These are phyloP conservation scores for Cucumis hystrix DNA, from an alignment of 306 rosid species.

Conservation along the genomic window DNA sequence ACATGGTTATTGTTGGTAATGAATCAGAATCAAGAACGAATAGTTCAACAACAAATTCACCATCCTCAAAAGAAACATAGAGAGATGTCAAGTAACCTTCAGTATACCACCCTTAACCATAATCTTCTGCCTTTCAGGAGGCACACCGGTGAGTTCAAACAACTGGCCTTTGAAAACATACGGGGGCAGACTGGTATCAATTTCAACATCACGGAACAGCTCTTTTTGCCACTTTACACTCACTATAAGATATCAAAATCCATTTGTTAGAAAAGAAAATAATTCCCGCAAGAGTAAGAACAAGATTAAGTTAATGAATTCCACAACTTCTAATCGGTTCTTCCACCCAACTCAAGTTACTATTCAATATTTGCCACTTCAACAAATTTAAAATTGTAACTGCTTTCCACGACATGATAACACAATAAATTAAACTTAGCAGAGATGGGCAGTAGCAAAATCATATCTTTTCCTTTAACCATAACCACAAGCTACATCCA, in stretches of 20 bases:
- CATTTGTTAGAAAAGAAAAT: not conserved
- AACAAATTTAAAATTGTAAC: not conserved
- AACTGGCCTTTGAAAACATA: slow-evolving; percentile 89
- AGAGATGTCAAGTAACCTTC: slow-evolving; percentile 41
- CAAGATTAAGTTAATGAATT: not conserved
- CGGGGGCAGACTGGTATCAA: slow-evolving; percentile 80
- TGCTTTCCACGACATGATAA: not conserved
- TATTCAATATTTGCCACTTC: not conserved
- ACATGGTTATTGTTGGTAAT: not conserved
- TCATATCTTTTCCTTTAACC: not conserved
- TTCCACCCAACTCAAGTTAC: not conserved
- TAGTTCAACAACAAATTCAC: not conserved
- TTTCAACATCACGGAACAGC: slow-evolving; percentile 60
- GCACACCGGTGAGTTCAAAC: slow-evolving; percentile 85
- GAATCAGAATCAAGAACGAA: not conserved
- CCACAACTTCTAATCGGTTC: not conserved
- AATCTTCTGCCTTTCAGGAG: slow-evolving; percentile 95
- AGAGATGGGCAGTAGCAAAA: not conserved
- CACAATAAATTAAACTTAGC: not conserved
- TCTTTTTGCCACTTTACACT: slow-evolving; percentile 94
- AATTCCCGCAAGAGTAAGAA: not conserved
- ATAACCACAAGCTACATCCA: not conserved
- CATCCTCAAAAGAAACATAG: not conserved
- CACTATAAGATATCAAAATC: slow-evolving; percentile 27
- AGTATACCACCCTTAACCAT: slow-evolving; percentile 97